Conservation (phyloP, 192 early-diverging fungal genomes). For the Backusella parvicylindrica region DNA sequence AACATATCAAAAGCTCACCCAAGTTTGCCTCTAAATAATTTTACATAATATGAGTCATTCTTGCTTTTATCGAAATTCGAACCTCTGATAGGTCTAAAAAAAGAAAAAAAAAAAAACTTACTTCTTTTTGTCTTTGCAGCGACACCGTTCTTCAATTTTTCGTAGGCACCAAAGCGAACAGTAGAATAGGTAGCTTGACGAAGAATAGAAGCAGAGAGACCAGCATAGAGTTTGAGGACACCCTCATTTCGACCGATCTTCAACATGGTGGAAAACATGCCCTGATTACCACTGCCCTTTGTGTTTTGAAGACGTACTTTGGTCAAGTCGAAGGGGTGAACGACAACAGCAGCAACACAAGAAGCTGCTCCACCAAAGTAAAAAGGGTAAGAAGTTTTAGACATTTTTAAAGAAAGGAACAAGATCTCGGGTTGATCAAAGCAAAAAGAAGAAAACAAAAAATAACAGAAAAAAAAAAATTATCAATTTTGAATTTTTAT, state of each 20-base stretch:
- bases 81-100: neutral
- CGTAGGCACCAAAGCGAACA: conserved; percentile 73
- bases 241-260: conserved; percentile 46
- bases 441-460: neutral
- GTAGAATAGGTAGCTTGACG: conserved; percentile 78
- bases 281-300: conserved; percentile 17
- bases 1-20: conserved; percentile 38
- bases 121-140: conserved; percentile 38
- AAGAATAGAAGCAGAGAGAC: conserved; percentile 63
- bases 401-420: neutral
- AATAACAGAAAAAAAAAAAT: neutral
- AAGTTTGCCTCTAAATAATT: conserved; percentile 9
- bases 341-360: conserved; percentile 56
- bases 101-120: conserved; percentile 25
- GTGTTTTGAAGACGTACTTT: conserved; percentile 76
- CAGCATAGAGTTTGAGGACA: conserved; percentile 21
- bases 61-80: neutral
- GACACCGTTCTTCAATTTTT: conserved; percentile 55
- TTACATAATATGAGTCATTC: conserved; percentile 10
- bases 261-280: conserved; percentile 65
- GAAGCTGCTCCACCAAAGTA: conserved; percentile 43
- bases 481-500: neutral
- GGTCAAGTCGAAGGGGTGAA: conserved; percentile 79
- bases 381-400: conserved; percentile 17
- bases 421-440: neutral